phyloP scores from a whole-genome alignment of 179 eudicot species.

The Carnegiea gigantea region DNA sequence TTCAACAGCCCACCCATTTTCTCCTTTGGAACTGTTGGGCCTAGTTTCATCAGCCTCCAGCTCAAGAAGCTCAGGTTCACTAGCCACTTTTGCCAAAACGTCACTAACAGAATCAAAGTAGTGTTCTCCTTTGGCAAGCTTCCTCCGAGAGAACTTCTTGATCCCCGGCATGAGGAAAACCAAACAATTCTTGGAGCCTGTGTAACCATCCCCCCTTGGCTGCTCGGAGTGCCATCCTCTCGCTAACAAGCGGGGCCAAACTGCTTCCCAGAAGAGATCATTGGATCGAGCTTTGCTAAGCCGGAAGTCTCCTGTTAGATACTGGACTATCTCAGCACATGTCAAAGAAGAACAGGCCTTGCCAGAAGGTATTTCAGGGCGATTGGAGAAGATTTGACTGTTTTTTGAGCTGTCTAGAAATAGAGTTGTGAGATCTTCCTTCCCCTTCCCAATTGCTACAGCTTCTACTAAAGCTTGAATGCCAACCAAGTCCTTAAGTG shows the following conservation, averaged over 20 bases:
- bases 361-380: constrained; percentile 57
- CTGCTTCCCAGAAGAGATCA: constrained; percentile 91
- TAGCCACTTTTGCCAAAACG: constrained; percentile 56
- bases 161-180: constrained; percentile 78
- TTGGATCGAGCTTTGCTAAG: constrained; percentile 78
- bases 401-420: constrained; percentile 42
- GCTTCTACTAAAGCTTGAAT: constrained; percentile 56
- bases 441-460: constrained; percentile 67
- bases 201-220: constrained; percentile 48
- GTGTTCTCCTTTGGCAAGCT: constrained; percentile 54
- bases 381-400: constrained; percentile 30
- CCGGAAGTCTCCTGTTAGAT: constrained; percentile 64
- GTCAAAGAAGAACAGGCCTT: constrained; percentile 71
- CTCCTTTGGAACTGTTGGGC: constrained; percentile 34
- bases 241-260: constrained; percentile 88
- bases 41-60: constrained; percentile 43
- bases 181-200: constrained; percentile 47
- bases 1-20: constrained; percentile 36
- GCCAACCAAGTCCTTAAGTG: constrained; percentile 59
- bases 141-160: constrained; percentile 68
- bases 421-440: constrained; percentile 64
- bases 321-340: constrained; percentile 55
- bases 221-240: constrained; percentile 92
- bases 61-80: constrained; percentile 62
- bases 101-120: constrained; percentile 68